These are phyloP conservation scores for Calonectria pseudoreteaudii DNA, from an alignment of 2,329 filamentous ascomycete species.

Conservation along the genomic window DNA sequence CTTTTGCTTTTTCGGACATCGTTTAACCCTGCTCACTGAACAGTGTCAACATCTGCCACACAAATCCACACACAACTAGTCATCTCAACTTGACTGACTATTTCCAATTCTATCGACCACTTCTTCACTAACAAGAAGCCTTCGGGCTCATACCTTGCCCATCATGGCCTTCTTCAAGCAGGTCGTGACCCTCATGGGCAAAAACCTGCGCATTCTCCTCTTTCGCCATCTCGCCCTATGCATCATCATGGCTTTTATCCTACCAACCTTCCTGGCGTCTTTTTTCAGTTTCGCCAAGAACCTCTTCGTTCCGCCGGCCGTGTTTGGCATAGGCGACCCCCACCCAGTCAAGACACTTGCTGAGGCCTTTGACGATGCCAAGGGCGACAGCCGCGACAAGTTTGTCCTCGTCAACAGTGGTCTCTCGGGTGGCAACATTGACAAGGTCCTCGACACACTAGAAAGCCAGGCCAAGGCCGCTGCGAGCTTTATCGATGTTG, in stretches of 20 bases:
- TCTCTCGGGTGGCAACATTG: constrained; percentile 75
- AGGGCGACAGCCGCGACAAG: constrained; percentile 69
- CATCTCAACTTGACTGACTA: neutral
- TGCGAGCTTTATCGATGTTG: constrained; percentile 65
- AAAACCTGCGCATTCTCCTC: constrained; percentile 71
- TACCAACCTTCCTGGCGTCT: constrained; percentile 68
- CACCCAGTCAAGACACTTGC: constrained; percentile 72
- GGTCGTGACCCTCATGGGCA: constrained; percentile 70
- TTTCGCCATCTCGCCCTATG: constrained; percentile 65
- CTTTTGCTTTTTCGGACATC: neutral
- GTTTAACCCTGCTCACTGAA: neutral
- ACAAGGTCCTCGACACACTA: constrained; percentile 74
- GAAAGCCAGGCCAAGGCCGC: constrained; percentile 66
- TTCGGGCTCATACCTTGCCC: constrained; percentile 23
- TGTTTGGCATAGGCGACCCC: constrained; percentile 77
- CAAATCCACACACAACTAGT: neutral
- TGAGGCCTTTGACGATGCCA: constrained; percentile 70
- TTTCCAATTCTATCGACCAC: neutral
- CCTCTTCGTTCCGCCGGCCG: constrained; percentile 82
- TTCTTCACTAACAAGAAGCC: neutral
- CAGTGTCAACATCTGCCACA: neutral
- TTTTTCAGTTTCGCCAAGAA: constrained; percentile 81
- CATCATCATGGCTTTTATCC: constrained; percentile 67
- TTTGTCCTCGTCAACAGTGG: constrained; percentile 86
- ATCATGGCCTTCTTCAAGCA: constrained; percentile 67